phyloP scores from a whole-genome alignment of 768 basidiomycete genomes.

The Leucocoprinus sp. region DNA sequence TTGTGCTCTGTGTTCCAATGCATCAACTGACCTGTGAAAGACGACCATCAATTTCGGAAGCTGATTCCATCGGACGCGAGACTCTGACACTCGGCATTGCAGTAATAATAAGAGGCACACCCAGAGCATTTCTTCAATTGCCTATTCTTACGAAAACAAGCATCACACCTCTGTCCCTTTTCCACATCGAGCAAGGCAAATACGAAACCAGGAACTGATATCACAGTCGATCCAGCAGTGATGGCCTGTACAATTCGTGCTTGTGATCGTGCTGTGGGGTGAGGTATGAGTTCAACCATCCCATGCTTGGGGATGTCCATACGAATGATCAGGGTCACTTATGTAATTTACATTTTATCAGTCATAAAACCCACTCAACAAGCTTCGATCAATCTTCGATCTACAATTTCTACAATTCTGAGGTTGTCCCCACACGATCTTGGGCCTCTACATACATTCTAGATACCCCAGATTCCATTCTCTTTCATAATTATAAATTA shows the following conservation, averaged over 20 bases:
- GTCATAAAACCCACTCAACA: too few relatives aligned
- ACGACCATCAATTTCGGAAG: conserved; percentile 4
- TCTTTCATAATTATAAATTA: too few relatives aligned
- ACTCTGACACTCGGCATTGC: conserved; percentile 49
- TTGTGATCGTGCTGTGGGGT: conserved; percentile 42
- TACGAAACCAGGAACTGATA: conserved; percentile 36
- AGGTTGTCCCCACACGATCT: too few relatives aligned
- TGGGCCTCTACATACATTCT: too few relatives aligned
- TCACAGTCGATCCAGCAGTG: conserved; percentile 38
- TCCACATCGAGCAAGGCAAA: conserved; percentile 43
- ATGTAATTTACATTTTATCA: too few relatives aligned
- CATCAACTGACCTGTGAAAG: conserved; percentile 47
- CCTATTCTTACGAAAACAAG: conserved; percentile 36
- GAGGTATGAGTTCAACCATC: conserved; percentile 29
- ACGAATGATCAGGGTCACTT: too few relatives aligned
- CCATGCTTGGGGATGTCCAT: background rate
- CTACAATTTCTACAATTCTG: too few relatives aligned
- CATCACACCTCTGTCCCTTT: conserved; percentile 63
- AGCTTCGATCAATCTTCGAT: too few relatives aligned
- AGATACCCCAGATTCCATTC: too few relatives aligned
- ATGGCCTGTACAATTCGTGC: conserved; percentile 34
- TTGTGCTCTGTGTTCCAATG: conserved; percentile 66
- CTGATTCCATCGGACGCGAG: conserved; percentile 3
- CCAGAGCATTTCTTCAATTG: conserved; percentile 51
- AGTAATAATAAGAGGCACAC: conserved; percentile 71